Percentiles rank a stretch among this genome's conserved stretches.
Conservation (phyloP, 805 yeast species). For the Yarrowia alimentaria region DNA sequence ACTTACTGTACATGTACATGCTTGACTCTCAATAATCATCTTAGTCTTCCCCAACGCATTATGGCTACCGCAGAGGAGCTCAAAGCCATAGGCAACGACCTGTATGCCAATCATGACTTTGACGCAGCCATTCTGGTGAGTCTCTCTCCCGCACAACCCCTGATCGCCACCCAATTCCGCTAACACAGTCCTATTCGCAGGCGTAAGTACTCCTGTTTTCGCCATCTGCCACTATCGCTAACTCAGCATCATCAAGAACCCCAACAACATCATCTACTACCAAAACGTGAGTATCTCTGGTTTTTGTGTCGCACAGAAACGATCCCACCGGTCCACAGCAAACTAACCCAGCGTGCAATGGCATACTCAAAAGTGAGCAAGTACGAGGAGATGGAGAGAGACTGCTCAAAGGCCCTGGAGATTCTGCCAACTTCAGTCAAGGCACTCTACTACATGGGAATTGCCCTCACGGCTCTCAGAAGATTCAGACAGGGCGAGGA, state of each 20-base stretch:
- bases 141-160: background rate
- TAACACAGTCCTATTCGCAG: conserved; percentile 23
- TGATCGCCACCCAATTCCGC: background rate
- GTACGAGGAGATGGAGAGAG: conserved; percentile 23
- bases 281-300: conserved; percentile 17
- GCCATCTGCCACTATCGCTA: background rate
- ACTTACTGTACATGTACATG: too few relatives aligned
- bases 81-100: conserved; percentile 17
- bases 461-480: conserved; percentile 5
- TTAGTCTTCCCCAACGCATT: background rate
- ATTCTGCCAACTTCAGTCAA: conserved; percentile 4
- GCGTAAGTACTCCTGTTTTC: too few relatives aligned
- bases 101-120: conserved; percentile 11
- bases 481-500: conserved; percentile 14
- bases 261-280: conserved; percentile 12
- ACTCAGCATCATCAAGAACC: conserved; percentile 22
- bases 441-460: conserved; percentile 10
- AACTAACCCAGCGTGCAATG: conserved; percentile 20
- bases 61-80: conserved; percentile 21
- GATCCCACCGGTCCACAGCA: background rate
- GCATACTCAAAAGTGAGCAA: conserved; percentile 11
- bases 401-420: conserved; percentile 16
- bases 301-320: too few relatives aligned
- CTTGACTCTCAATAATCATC: too few relatives aligned
- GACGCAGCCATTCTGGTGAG: conserved; percentile 14